Evolutionary conservation across 106 monocot species (phyloP), one percentile per base, ranked within the genome.

Genomic region (Agapanthus africanus): DNA sequence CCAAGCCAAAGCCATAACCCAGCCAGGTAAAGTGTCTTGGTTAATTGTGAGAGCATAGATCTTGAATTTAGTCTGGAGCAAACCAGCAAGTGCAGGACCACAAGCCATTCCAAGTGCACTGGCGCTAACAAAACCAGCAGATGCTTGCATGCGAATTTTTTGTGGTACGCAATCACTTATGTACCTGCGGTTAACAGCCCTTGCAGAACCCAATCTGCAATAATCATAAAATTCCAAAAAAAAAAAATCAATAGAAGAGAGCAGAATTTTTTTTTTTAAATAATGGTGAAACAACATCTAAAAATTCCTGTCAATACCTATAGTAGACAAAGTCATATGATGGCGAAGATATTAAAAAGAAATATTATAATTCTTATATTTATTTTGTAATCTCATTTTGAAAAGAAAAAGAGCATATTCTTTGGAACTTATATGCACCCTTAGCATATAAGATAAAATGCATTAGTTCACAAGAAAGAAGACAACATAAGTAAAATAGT

Each of bases 51-150:
- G 0, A 46, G 66, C 71, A 74, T 65, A 85, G 41, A 92, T 71
- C 79, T 90, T 99, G 75, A 99, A 90, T 56, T 93, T 80, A 71
- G 78, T 79, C 72, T 93, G 92, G 57, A 99, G 93, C 61, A 99
- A 76, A 26, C 92, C 93, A 78, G 99, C 99, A 70, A 99, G 79
- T 16, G 84, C 99, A 77, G 99, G 99, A 65, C 99, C 99, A 83
- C 90, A 93, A 70, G 99, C 99, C 99, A 99, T 99, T 75, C 99
- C 99, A 71, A 99, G 92, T 68, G 99, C 99, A 87, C 92, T 93
- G 19, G 99, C 90, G 74, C 89, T 93, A 62, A 99, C 99, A 90
- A 99, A 99, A 54, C 82, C 92, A 44, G 99, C 99, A 60, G 99
- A 99, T 70, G 99, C 99, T 79, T 99, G 81, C 78, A 99, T 82